Conservation (phyloP, 208 protist genomes). For the Crithidia expoeki region DNA sequence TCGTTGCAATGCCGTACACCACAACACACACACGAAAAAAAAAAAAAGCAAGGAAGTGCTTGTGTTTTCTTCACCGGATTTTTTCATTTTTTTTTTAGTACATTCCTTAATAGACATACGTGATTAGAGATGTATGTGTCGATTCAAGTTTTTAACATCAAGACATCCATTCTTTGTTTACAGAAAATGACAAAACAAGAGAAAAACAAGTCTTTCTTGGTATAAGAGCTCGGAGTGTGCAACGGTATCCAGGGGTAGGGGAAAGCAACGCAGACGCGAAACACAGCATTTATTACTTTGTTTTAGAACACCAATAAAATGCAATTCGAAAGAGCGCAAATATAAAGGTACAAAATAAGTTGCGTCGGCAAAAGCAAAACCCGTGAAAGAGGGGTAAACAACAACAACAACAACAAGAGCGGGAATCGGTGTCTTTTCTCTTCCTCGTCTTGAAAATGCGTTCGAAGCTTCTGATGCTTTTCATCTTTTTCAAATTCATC, state of each 20-base stretch:
- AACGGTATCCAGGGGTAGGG: background rate
- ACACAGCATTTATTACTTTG: slow-evolving; percentile 14
- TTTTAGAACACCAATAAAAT: too few species aligned
- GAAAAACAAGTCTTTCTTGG: slow-evolving; percentile 7
- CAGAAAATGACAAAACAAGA: slow-evolving; percentile 14
- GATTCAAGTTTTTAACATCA: slow-evolving; percentile 1
- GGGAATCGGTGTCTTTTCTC: too few species aligned
- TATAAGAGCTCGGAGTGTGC: background rate
- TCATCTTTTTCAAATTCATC: too few species aligned
- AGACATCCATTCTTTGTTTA: slow-evolving; percentile 10
- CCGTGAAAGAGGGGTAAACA: too few species aligned
- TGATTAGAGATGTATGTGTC: background rate
- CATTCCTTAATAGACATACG: slow-evolving; percentile 2
- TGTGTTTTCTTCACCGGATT: slow-evolving; percentile 9
- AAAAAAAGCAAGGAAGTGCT: background rate
- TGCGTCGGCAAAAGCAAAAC: too few species aligned
- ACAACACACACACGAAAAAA: background rate
- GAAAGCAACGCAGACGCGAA: slow-evolving; percentile 1
- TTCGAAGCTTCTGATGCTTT: too few species aligned
- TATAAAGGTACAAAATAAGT: too few species aligned
- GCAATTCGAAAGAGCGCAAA: too few species aligned
- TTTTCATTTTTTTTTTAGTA: background rate
- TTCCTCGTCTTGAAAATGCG: too few species aligned
- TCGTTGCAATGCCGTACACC: too few species aligned
- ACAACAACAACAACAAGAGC: too few species aligned